A percentile compares a stretch with the other conserved stretches of the same genome.
Conservation (phyloP, 2,329 filamentous ascomycete genomes). For the Ophiocordyceps camponoti-floridani region DNA sequence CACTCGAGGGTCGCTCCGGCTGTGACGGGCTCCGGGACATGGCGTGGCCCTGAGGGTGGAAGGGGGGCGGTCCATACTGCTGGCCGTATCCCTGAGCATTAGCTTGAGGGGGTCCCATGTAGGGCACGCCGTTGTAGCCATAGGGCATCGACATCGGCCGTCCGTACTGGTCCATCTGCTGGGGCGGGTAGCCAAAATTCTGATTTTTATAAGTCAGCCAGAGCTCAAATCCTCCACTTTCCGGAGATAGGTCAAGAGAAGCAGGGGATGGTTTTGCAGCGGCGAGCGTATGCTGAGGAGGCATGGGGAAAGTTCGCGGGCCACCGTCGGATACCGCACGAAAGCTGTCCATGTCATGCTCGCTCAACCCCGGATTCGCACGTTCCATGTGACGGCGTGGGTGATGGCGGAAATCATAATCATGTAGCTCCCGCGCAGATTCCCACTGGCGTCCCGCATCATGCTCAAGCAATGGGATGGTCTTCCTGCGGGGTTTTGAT, state of each 20-base stretch:
- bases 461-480: conserved; percentile 24
- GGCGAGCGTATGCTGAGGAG: conserved; percentile 1
- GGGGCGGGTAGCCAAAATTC: conserved; percentile 38
- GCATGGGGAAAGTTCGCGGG: conserved; percentile 2
- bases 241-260: conserved; percentile 45
- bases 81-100: conserved; percentile 33
- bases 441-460: conserved; percentile 20
- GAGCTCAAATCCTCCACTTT: conserved; percentile 52
- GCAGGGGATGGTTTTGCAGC: conserved; percentile 6
- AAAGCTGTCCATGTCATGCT: conserved; percentile 7
- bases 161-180: conserved; percentile 19
- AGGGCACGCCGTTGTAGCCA: conserved; percentile 27
- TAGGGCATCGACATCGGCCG: conserved; percentile 21
- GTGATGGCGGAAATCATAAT: conserved; percentile 17
- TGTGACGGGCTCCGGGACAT: conserved; percentile 80
- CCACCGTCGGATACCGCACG: conserved; percentile 6
- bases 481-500: conserved; percentile 24
- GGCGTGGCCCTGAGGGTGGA: conserved; percentile 37
- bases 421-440: conserved; percentile 15
- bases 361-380: conserved; percentile 17
- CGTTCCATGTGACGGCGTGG: conserved; percentile 27
- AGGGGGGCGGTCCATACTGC: conserved; percentile 21
- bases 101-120: conserved; percentile 26
- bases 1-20: conserved; percentile 51
- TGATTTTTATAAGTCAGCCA: conserved; percentile 55